These are phyloP conservation scores for Skeletonema costatum DNA, from an alignment of 108 stramenopile genomes.

Conservation along the genomic window DNA sequence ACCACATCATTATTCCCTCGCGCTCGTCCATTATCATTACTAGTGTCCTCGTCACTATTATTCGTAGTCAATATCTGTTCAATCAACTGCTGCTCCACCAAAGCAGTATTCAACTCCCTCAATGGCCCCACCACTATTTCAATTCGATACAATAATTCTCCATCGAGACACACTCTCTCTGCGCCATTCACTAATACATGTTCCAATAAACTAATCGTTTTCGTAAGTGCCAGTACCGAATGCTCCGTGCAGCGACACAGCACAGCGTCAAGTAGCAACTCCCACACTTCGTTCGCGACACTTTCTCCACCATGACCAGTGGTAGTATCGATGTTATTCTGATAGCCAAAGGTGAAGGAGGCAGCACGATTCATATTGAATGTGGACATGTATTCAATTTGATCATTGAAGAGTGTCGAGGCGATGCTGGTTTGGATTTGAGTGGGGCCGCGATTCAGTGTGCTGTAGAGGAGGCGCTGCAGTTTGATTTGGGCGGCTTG, in stretches of 20 bases:
- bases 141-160: slow-evolving; percentile 31
- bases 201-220: slow-evolving; percentile 35
- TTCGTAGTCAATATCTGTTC: slow-evolving; percentile 26
- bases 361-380: slow-evolving; percentile 51
- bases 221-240: slow-evolving; percentile 29
- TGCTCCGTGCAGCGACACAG: slow-evolving; percentile 17
- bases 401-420: slow-evolving; percentile 29
- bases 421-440: slow-evolving; percentile 35
- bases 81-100: slow-evolving; percentile 34
- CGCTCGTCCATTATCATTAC: slow-evolving; percentile 8
- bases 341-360: slow-evolving; percentile 37
- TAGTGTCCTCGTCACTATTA: background rate
- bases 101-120: slow-evolving; percentile 37
- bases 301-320: slow-evolving; percentile 6
- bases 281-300: slow-evolving; percentile 36
- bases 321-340: slow-evolving; percentile 14
- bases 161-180: slow-evolving; percentile 17
- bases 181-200: slow-evolving; percentile 37
- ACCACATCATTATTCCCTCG: slow-evolving; percentile 9
- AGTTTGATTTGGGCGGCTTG: slow-evolving; percentile 22
- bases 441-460: slow-evolving; percentile 20
- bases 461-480: slow-evolving; percentile 10
- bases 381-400: slow-evolving; percentile 32
- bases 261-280: slow-evolving; percentile 27
- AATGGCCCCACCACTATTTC: slow-evolving; percentile 39